Evolutionary conservation across 1,284 basidiomycete genomes (phyloP), one percentile per base, ranked within the genome.

Genomic region (Lentinula novae-zelandiae): DNA sequence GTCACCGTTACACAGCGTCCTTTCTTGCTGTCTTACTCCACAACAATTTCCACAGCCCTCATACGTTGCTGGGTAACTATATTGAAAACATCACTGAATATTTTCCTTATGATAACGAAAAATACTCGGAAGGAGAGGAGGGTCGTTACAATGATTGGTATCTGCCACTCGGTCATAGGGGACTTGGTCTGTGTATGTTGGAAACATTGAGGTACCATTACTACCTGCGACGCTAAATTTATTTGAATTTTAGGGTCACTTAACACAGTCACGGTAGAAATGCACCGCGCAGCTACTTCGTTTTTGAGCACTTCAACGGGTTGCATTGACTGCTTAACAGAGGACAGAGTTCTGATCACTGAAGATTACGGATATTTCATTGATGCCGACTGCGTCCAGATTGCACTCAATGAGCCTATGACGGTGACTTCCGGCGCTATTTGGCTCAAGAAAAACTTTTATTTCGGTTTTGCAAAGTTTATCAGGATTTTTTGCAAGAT

Each of bases 1-100:
- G 57, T 15, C 46, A 58, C 22, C 57, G 57, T 33, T 50, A 49
- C n/a, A 58, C 57, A 6, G 57, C 57, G 27, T 36, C 48, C 7
- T 58, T 39, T 38, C n/a, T 58, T 10, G 42, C 57, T 10, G 31
- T 58, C 9, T 44, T 58, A 8, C 48, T 58, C 1, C 6, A 40
- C 34, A 58, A 40, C 20, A 38, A 50, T 40, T 58, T 58, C 22
- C 10, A 51, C 20, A 38, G 49, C 20, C 33, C 49, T 8, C 57
- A 52, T 39, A 40, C 9, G 10, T 33, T 38, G 27, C 38, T 58
- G 20, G 39, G 40, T 8, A 15, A 38, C 5, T 42, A 38, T 17
- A 33, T 58, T 17, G 10, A n/a, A 5, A 15, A 9, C 2, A 2
- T 50, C 2, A 31, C 49, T 13, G 33, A 53, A 15, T 52, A 58